These are phyloP conservation scores for Starmerella bombi DNA, from an alignment of 805 yeast species.

Conservation along the genomic window DNA sequence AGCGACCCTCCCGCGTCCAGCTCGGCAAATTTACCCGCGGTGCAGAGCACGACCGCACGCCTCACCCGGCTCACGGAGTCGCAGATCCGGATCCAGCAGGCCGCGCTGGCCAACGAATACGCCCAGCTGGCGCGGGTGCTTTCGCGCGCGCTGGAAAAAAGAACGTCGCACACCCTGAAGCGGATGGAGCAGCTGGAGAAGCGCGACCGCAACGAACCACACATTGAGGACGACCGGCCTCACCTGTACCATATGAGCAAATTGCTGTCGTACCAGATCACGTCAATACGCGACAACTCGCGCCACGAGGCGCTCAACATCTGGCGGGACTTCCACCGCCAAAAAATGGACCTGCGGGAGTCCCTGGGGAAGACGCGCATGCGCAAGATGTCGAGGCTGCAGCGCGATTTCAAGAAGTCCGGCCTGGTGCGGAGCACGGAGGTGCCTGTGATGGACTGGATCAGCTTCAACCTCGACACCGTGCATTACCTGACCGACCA, in stretches of 20 bases:
- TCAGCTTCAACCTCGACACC: conserved; percentile 22
- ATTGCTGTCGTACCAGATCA: conserved; percentile 12
- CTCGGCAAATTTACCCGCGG: too few species aligned
- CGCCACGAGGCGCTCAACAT: conserved; percentile 14
- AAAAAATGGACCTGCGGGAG: conserved; percentile 21
- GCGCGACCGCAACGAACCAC: conserved; percentile 5
- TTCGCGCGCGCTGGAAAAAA: conserved; percentile 16
- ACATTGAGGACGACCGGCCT: conserved; percentile 5
- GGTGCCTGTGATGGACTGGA: conserved; percentile 19
- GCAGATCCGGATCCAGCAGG: conserved; percentile 12
- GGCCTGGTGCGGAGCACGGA: conserved; percentile 8
- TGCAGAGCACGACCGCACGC: not conserved
- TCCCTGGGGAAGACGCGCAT: conserved; percentile 17
- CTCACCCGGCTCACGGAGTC: conserved; percentile 5
- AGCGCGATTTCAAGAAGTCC: conserved; percentile 20
- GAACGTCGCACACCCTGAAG: conserved; percentile 17
- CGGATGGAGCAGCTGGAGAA: conserved; percentile 14
- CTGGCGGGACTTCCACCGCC: conserved; percentile 26
- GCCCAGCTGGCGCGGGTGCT: conserved; percentile 14
- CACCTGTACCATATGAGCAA: conserved; percentile 11
- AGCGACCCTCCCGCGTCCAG: too few species aligned
- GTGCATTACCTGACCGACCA: conserved; percentile 17
- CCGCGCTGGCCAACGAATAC: conserved; percentile 16
- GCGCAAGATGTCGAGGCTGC: conserved; percentile 20
- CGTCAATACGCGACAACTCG: conserved; percentile 11